Evolutionary conservation across 2,329 filamentous ascomycete genomes (phyloP), one percentile per base, ranked within the genome.

Genomic region (Iodosphaeria phyllophila): DNA sequence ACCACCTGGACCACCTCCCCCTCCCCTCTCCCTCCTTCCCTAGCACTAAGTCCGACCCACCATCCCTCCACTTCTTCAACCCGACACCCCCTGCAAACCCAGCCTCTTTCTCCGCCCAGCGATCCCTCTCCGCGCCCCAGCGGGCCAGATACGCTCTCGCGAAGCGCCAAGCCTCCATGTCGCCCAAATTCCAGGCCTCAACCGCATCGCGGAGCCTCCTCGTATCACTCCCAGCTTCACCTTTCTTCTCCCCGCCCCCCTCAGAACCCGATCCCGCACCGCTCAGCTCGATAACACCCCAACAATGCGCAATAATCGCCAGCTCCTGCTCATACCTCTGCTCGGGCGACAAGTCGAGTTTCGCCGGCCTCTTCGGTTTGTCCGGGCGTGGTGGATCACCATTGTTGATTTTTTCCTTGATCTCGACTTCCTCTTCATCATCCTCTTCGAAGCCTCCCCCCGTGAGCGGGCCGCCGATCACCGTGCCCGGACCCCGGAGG

Each of bases 141-240:
- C 75, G 52, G 11, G 74, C 74, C 25, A 70, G 51, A 33, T 64
- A 80, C 0, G 77, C 75, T 18, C 71, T 54, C 5, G 71, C 61
- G 40, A 84, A 84, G 38, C 65, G 67, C 77, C 77, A 86, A 2
- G 70, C 69, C 47, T 86, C 77, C 1, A 71, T 73, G 38, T 86
- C 78, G 1, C 69, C 74, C 34, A 82, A 43, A 41, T 68, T 72
- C 68, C 68, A 74, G 8, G 65, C 62, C 42, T 74, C 68, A n/a
- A 69, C 50, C 5, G 62, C 66, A 13, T 56, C 48, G 5, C 58
- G 56, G n/a, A 67, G 33, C 24, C 49, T 47, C n/a, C n/a, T n/a
- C 4, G 58, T 44, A 23, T 65, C 55, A 4, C 49, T 41, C 1
- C 48, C 46, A 4, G 48, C 40, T 35, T 56, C 55, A 32, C 47